phyloP scores from a whole-genome alignment of 2,329 filamentous ascomycete species.

The Hypoxylon sp. region DNA sequence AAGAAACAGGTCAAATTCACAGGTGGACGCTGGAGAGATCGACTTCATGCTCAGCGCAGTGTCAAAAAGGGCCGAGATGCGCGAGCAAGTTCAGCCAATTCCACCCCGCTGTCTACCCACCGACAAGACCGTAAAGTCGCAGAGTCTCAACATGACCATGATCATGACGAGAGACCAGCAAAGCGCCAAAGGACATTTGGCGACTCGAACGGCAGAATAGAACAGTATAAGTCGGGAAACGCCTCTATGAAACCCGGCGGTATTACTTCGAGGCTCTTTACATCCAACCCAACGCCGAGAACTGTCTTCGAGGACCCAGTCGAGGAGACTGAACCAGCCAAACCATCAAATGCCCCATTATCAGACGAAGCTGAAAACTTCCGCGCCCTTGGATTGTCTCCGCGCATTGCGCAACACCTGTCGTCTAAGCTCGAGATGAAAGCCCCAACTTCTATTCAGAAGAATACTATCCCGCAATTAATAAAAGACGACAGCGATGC shows the following conservation, averaged over 20 bases:
- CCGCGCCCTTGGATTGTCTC: conserved; percentile 85
- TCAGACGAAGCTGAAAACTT: conserved; percentile 88
- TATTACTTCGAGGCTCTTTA: conserved; percentile 92
- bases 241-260: conserved; percentile 49
- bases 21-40: conserved; percentile 94
- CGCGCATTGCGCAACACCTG: conserved; percentile 84
- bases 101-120: conserved; percentile 51
- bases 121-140: conserved; percentile 37
- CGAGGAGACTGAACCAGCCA: conserved; percentile 68
- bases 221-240: conserved; percentile 42
- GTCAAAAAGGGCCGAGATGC: conserved; percentile 55
- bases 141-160: conserved; percentile 44
- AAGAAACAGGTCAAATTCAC: conserved; percentile 78
- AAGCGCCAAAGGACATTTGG: conserved; percentile 63
- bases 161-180: conserved; percentile 54
- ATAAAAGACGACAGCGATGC: conserved; percentile 87
- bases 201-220: conserved; percentile 28
- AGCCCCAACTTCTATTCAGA: conserved; percentile 94
- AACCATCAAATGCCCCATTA: conserved; percentile 92
- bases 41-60: conserved; percentile 82
- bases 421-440: conserved; percentile 89
- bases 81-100: conserved; percentile 51
- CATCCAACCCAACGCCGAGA: conserved; percentile 84
- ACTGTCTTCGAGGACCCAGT: conserved; percentile 70
- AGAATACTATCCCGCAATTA: conserved; percentile 86